A percentile compares a stretch with the other conserved stretches of the same genome.
Evolutionary conservation across 2,329 filamentous ascomycete genomes (phyloP).

Genomic region (Fusarium sp.): DNA sequence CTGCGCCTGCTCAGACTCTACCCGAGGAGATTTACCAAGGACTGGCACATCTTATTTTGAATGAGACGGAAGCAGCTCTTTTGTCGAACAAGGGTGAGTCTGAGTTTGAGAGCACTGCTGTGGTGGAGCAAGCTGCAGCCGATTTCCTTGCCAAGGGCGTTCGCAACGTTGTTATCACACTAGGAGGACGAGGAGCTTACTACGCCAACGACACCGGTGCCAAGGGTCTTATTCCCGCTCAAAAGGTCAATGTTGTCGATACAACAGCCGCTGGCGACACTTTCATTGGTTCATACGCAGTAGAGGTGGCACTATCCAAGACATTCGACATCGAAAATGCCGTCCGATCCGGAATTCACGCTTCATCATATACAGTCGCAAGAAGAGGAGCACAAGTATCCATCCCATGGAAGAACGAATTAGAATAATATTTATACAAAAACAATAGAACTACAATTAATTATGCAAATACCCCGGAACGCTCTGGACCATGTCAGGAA

Average conservation of each 20-base stretch:
- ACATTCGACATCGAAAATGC: constrained; percentile 13
- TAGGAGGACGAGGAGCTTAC: constrained; percentile 81
- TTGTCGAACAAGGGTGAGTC: constrained; percentile 67
- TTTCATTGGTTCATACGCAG: constrained; percentile 89
- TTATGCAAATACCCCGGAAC: background rate
- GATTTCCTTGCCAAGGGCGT: constrained; percentile 78
- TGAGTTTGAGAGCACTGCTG: constrained; percentile 59
- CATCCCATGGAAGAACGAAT: constrained; percentile 18
- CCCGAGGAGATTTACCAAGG: constrained; percentile 73
- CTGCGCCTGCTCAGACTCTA: constrained; percentile 78
- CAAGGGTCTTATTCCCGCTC: constrained; percentile 67
- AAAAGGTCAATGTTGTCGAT: constrained; percentile 82
- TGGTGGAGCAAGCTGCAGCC: constrained; percentile 59
- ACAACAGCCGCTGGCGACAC: constrained; percentile 96
- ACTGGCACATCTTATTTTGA: constrained; percentile 84
- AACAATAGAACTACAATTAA: background rate
- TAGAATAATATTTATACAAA: background rate
- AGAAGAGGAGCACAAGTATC: constrained; percentile 21
- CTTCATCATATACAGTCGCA: constrained; percentile 13
- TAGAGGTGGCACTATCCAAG: background rate
- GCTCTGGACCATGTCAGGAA: background rate
- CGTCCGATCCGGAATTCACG: constrained; percentile 2
- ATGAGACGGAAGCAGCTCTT: constrained; percentile 87
- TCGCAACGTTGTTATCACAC: constrained; percentile 81
- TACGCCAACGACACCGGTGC: constrained; percentile 60